A percentile compares a stretch with the other conserved stretches of the same genome.
Conservation (phyloP, 345 rosid genomes). For the Firmiana major region DNA sequence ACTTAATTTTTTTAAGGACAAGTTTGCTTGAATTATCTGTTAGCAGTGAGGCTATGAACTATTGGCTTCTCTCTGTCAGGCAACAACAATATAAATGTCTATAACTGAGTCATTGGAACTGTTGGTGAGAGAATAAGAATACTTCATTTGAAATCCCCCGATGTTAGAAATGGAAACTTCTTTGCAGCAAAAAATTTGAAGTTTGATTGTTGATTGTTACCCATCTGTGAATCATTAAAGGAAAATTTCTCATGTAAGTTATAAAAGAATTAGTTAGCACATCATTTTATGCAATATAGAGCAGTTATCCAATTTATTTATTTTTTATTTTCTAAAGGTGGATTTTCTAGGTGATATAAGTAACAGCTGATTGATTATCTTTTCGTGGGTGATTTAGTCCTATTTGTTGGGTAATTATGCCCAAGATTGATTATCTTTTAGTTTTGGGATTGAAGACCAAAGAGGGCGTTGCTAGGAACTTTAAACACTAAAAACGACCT, state of each 20-base stretch:
- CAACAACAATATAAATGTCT: not conserved
- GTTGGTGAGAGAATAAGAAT: not conserved
- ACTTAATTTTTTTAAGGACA: not conserved
- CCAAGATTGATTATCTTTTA: not conserved
- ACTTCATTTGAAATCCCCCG: not conserved
- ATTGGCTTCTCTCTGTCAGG: not conserved
- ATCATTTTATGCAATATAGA: not conserved
- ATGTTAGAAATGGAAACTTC: not conserved
- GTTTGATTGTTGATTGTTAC: not conserved
- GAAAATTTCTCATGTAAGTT: not conserved
- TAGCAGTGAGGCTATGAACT: not conserved
- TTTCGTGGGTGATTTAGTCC: not conserved
- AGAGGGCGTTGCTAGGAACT: not conserved
- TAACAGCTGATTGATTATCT: not conserved
- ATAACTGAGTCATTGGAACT: not conserved
- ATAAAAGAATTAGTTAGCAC: not conserved
- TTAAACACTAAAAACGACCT: not conserved
- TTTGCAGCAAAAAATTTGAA: not conserved
- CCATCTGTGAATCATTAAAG: too few species aligned
- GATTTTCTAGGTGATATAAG: not conserved
- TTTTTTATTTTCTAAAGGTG: not conserved
- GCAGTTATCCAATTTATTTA: not conserved
- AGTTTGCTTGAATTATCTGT: not conserved
- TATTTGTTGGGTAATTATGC: not conserved
- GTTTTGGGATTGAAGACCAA: not conserved